Evolutionary conservation across 768 basidiomycete species (phyloP).

Genomic region (Hebeloma cylindrosporum): DNA sequence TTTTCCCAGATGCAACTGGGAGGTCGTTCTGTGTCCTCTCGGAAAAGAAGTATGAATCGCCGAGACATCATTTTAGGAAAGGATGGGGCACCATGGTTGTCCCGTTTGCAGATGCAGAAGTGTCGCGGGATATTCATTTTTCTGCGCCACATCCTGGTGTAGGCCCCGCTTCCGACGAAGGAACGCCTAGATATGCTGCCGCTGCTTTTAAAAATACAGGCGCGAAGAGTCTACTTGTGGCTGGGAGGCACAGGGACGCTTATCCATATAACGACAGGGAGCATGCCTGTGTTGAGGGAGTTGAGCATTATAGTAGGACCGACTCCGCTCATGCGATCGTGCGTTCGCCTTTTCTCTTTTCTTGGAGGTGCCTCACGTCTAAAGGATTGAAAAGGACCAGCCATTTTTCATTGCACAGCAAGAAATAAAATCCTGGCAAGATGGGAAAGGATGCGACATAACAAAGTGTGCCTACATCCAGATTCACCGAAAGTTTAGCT

Average conservation of each 20-base stretch:
- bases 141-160: not conserved
- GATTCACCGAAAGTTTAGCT: conserved; percentile 2
- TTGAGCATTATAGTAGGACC: not conserved
- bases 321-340: conserved; percentile 3
- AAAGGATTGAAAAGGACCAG: not conserved
- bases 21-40: too few species aligned
- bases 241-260: not conserved
- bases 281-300: not conserved
- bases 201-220: not conserved
- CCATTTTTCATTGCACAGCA: not conserved
- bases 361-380: not conserved
- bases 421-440: conserved; percentile 1
- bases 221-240: not conserved
- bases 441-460: not conserved
- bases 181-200: not conserved
- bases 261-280: not conserved
- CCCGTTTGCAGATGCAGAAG: not conserved
- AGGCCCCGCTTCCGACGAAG: not conserved
- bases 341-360: not conserved
- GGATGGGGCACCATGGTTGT: not conserved
- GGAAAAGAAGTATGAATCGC: too few species aligned
- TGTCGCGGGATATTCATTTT: not conserved
- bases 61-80: not conserved
- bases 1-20: too few species aligned
- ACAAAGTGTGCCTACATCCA: conserved; percentile 1